These are phyloP conservation scores for Myxozyma kluyveri DNA, from an alignment of 805 yeast species.

Conservation along the genomic window DNA sequence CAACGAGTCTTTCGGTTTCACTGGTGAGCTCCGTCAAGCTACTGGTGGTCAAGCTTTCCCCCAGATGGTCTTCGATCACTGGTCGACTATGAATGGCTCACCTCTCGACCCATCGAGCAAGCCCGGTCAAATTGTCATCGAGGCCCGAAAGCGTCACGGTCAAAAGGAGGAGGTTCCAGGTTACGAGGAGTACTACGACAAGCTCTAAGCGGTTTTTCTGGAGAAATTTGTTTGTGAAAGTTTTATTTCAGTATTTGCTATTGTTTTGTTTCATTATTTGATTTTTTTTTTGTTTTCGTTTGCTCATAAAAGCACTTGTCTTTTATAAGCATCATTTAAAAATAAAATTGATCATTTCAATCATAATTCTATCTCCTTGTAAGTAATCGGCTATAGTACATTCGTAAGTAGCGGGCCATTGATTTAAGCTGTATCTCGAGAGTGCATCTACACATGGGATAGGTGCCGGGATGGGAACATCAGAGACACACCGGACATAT, in stretches of 20 bases:
- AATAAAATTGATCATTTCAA: too few species aligned
- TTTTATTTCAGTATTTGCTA: background rate
- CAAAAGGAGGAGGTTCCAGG: conserved; percentile 96
- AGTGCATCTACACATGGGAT: too few species aligned
- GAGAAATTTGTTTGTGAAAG: background rate
- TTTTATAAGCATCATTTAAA: background rate
- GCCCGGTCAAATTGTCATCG: conserved; percentile 63
- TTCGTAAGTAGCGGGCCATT: background rate
- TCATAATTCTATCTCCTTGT: too few species aligned
- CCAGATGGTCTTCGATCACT: conserved; percentile 99
- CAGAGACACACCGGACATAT: too few species aligned
- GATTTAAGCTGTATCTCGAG: too few species aligned
- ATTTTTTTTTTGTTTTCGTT: conserved; percentile 1
- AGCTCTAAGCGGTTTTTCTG: conserved; percentile 39
- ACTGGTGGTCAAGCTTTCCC: conserved; percentile 99
- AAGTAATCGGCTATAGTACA: too few species aligned
- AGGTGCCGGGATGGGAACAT: too few species aligned
- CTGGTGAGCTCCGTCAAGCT: conserved; percentile 98
- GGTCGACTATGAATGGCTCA: conserved; percentile 89
- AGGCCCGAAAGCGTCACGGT: conserved; percentile 93
- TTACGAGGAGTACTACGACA: conserved; percentile 93
- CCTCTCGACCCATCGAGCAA: conserved; percentile 81
- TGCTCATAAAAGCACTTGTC: conserved; percentile 1
- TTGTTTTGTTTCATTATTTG: background rate
- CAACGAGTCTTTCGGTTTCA: conserved; percentile 99